Evolutionary conservation across 1,139 yeast genomes (phyloP).

Genomic region (Scheffersomyces titani): DNA sequence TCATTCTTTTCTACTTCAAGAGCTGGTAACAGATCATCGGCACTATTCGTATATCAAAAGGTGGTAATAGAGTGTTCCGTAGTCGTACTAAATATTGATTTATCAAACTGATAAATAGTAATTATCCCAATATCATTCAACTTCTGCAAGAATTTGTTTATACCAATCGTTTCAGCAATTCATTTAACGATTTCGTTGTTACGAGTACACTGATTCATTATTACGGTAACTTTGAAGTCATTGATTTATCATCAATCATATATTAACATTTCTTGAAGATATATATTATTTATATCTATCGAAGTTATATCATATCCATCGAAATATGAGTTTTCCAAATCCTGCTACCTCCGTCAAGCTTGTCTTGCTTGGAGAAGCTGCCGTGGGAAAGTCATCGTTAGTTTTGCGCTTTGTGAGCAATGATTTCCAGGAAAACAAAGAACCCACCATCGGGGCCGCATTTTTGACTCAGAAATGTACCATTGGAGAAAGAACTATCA

Average conservation of each 20-base stretch:
- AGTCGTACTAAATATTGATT: not conserved
- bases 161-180: not conserved
- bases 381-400: conserved; percentile 93
- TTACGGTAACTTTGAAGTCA: not conserved
- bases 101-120: not conserved
- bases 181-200: not conserved
- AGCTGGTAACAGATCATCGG: not conserved
- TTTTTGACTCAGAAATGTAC: conserved; percentile 93
- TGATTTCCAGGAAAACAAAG: conserved; percentile 94
- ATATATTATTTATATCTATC: not conserved
- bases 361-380: conserved; percentile 94
- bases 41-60: not conserved
- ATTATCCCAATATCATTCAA: not conserved
- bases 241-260: not conserved
- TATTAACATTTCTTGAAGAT: not conserved
- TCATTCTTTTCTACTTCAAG: not conserved
- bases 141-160: not conserved
- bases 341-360: conserved; percentile 79
- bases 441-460: conserved; percentile 98
- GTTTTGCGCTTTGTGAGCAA: conserved; percentile 92
- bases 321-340: conserved; percentile 34
- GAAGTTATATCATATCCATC: not conserved
- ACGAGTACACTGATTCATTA: not conserved
- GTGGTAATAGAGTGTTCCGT: not conserved
- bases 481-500: conserved; percentile 85